A percentile compares a stretch with the other conserved stretches of the same genome.
phyloP scores from a whole-genome alignment of 495 filamentous ascomycete genomes.

The Aspergillus saccharolyticus region DNA sequence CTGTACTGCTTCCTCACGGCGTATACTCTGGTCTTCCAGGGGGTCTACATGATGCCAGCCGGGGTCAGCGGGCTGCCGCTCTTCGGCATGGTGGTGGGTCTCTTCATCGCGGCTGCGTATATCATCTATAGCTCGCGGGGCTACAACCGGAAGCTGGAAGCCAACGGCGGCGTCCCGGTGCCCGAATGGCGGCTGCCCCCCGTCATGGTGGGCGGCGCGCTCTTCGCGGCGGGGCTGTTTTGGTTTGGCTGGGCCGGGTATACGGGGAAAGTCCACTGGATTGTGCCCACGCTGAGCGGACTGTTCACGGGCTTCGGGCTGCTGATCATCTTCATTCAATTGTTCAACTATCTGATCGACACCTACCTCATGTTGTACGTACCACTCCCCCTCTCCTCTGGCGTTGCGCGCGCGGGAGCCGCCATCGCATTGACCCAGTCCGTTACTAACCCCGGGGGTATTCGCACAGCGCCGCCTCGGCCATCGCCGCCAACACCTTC shows the following conservation, averaged over 20 bases:
- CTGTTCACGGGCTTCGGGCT: conserved; percentile 58
- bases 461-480: conserved; percentile 59
- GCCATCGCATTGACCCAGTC: conserved; percentile 1
- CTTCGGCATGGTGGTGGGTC: conserved; percentile 42
- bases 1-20: conserved; percentile 79
- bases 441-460: too few relatives aligned
- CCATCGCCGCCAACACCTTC: conserved; percentile 87
- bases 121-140: conserved; percentile 21
- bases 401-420: background rate
- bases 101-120: conserved; percentile 32
- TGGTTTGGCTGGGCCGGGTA: conserved; percentile 85
- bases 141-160: conserved; percentile 58
- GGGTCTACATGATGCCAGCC: conserved; percentile 59
- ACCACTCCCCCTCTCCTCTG: background rate
- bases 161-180: conserved; percentile 67
- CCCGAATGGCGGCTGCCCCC: conserved; percentile 85
- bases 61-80: conserved; percentile 50
- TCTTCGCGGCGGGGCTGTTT: conserved; percentile 74
- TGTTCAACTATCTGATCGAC: conserved; percentile 83
- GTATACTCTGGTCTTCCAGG: conserved; percentile 74
- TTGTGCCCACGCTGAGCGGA: conserved; percentile 74
- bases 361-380: conserved; percentile 83
- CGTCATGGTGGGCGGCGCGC: conserved; percentile 67
- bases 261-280: conserved; percentile 67
- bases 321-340: conserved; percentile 76